phyloP scores from a whole-genome alignment of 106 monocot species.

The Cymbidium sinense region DNA sequence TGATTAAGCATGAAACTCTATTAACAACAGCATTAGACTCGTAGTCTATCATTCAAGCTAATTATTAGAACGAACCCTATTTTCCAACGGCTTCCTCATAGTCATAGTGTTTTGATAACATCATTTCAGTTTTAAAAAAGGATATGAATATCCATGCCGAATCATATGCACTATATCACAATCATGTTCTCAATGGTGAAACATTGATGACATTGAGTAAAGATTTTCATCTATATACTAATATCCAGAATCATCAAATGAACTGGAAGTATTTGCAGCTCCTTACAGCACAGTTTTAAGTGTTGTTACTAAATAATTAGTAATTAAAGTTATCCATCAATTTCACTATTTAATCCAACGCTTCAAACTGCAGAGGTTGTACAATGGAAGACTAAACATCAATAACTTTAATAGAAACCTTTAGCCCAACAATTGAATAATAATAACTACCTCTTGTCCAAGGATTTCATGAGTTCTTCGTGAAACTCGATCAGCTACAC shows the following conservation, averaged over 20 bases:
- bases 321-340: background rate
- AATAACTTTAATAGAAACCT: background rate
- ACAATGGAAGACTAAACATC: background rate
- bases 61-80: too few species aligned
- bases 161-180: background rate
- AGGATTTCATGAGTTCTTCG: constrained; percentile 93
- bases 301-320: background rate
- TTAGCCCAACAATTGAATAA: background rate
- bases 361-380: too few species aligned
- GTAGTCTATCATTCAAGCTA: too few species aligned
- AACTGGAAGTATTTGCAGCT: background rate
- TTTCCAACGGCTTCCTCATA: too few species aligned
- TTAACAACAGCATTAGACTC: too few species aligned
- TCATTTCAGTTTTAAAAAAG: too few species aligned
- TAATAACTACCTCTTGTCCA: constrained; percentile 77
- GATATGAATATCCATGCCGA: too few species aligned
- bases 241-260: background rate
- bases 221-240: background rate
- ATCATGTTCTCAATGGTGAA: background rate
- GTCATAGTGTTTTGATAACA: too few species aligned
- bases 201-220: background rate
- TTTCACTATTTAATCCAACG: background rate
- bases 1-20: too few species aligned
- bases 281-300: background rate
- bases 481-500: constrained; percentile 89